Evolutionary conservation across 768 basidiomycete genomes (phyloP), one percentile per base, ranked within the genome.

Genomic region (Dentipellis sp.): DNA sequence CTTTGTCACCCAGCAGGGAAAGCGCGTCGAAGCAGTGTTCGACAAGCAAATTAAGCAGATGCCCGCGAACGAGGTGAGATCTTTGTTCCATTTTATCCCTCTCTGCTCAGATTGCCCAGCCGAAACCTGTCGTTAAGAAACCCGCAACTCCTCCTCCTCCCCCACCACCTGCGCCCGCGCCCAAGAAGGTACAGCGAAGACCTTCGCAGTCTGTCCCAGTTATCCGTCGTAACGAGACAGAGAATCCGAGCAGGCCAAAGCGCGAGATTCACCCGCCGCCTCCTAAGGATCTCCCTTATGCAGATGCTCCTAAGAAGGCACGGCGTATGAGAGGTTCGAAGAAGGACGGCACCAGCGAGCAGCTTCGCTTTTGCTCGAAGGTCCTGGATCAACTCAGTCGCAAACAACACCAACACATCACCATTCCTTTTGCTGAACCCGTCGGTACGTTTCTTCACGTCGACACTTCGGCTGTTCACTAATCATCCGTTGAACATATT

Each of bases 201-300:
- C 74, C 84, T 1, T 94, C 92, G 14, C 84, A 88, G 2, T 86
- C 90, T 10, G 77, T 91, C 2, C 91, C 93, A 42, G 81, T 83
- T 56, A 89, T 93, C 62, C 81, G 92, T 55, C 88, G 92, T 48
- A 86, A 84, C 22, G 90, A 91, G 5, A 68, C 68, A 12, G 76
- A 78, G 56, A 75, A 77, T 58, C 74, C 71, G 22, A 79, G 80
- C 21, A 84, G 97, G n/a, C 95, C 95, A 1, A 98, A 97, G 73
- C 90, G 97, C 54, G 97, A 99, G 69, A 94, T 97, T 29, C 95
- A 97, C 66, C 91, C 95, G 3, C 95, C 94, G 10, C 88, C 92
- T 19, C 84, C 93, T 0, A 94, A 93, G 70, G 95, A 97, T 64
- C 70, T 94, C 10, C 80, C 86, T 0, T 97, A 95, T 67, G 81